Evolutionary conservation across 306 rosid species (phyloP).

Genomic region (Casuarina glauca): DNA sequence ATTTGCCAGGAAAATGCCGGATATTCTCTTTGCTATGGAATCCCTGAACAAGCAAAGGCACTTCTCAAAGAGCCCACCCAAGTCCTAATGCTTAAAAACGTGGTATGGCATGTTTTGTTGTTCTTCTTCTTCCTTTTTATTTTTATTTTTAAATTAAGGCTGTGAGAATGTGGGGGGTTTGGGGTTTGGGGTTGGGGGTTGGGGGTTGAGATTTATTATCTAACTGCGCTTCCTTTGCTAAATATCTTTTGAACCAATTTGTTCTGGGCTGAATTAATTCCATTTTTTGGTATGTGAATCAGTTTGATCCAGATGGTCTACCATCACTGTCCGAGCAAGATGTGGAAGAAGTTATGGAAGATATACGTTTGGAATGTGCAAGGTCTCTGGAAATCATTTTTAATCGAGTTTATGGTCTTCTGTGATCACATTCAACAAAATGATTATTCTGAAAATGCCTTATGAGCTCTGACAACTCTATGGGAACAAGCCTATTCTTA

Average conservation of each 20-base stretch:
- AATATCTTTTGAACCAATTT: background rate
- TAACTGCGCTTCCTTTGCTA: background rate
- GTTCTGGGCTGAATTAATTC: slow-evolving; percentile 27
- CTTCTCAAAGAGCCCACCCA: slow-evolving; percentile 70
- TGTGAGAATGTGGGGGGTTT: too few species aligned
- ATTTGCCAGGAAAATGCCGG: slow-evolving; percentile 56
- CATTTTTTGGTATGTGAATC: slow-evolving; percentile 23
- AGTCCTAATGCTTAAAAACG: slow-evolving; percentile 72
- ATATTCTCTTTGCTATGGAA: slow-evolving; percentile 48
- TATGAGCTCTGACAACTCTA: background rate
- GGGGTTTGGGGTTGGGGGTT: background rate
- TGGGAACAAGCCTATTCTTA: background rate
- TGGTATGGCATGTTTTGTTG: slow-evolving; percentile 52
- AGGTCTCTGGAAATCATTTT: slow-evolving; percentile 51
- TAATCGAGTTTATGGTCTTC: slow-evolving; percentile 13
- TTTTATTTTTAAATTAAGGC: too few species aligned
- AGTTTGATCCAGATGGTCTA: slow-evolving; percentile 61
- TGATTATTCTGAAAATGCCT: background rate
- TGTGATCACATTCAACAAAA: background rate
- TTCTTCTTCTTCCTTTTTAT: background rate
- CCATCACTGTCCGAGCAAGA: slow-evolving; percentile 51
- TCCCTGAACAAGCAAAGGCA: slow-evolving; percentile 80
- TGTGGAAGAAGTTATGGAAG: slow-evolving; percentile 71
- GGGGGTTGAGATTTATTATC: background rate
- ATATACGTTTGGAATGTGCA: slow-evolving; percentile 89